A percentile compares a stretch with the other conserved stretches of the same genome.
Evolutionary conservation across 768 basidiomycete genomes (phyloP).

Genomic region (Leucocoprinus sp.): DNA sequence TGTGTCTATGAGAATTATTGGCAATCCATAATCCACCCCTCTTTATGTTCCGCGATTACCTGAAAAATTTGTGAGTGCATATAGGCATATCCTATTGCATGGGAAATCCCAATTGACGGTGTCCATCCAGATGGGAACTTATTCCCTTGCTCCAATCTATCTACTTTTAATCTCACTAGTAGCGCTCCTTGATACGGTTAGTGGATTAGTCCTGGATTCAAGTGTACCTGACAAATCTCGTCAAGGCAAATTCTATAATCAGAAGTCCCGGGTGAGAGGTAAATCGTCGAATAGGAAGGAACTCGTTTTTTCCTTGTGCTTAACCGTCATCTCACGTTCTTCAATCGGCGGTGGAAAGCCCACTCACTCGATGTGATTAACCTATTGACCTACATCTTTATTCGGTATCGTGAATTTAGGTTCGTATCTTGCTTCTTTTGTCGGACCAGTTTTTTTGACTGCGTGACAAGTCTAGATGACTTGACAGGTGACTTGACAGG

Average conservation of each 20-base stretch:
- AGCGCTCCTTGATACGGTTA: conserved; percentile 63
- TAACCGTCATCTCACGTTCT: conserved; percentile 50
- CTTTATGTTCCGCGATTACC: background rate
- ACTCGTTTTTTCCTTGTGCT: conserved; percentile 45
- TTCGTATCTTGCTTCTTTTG: too few species aligned
- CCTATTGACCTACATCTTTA: too few species aligned
- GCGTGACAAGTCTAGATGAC: too few species aligned
- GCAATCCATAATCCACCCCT: too few species aligned
- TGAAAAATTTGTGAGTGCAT: conserved; percentile 7
- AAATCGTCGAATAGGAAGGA: conserved; percentile 28
- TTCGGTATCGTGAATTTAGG: too few species aligned
- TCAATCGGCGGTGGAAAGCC: conserved; percentile 56
- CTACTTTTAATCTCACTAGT: conserved; percentile 45
- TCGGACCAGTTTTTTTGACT: too few species aligned
- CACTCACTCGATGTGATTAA: conserved; percentile 23
- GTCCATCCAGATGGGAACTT: conserved; percentile 61
- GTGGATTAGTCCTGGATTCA: background rate
- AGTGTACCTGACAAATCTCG: background rate
- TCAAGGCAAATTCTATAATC: conserved; percentile 67
- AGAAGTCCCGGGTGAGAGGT: conserved; percentile 62
- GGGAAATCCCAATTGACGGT: conserved; percentile 67
- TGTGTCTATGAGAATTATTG: too few species aligned
- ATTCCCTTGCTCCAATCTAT: conserved; percentile 48
- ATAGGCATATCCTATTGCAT: conserved; percentile 54
- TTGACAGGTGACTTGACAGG: too few species aligned